These are phyloP conservation scores for Moniliophthora roreri DNA, from an alignment of 1,284 basidiomycete genomes.

Conservation along the genomic window DNA sequence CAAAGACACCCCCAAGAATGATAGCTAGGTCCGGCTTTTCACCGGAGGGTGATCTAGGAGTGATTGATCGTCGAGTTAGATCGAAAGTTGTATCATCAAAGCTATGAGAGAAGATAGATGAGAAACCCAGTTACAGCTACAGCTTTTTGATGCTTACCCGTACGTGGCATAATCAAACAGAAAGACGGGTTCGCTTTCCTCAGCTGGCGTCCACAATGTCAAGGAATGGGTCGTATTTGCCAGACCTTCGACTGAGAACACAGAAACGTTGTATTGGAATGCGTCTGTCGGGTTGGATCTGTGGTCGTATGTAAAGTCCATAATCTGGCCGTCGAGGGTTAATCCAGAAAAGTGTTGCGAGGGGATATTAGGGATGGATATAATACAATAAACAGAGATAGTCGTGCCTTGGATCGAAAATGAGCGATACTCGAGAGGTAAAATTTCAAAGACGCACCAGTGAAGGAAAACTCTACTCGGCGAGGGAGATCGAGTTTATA, in stretches of 20 bases:
- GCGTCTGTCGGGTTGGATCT: not conserved
- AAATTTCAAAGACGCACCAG: not conserved
- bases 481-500: slow-evolving; percentile 2
- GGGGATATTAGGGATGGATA: slow-evolving; percentile 8
- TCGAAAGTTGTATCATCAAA: not conserved
- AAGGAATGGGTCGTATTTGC: slow-evolving; percentile 5
- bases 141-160: not conserved
- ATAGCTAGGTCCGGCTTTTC: not conserved
- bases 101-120: not conserved
- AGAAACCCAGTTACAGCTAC: not conserved
- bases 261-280: slow-evolving; percentile 9
- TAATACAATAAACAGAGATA: slow-evolving; percentile 10
- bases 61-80: not conserved
- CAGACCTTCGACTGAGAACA: slow-evolving; percentile 6
- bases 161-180: slow-evolving; percentile 15
- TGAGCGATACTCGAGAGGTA: not conserved
- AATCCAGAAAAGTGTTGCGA: slow-evolving; percentile 5
- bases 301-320: slow-evolving; percentile 4
- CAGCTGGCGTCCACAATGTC: slow-evolving; percentile 3
- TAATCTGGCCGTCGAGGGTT: slow-evolving; percentile 4
- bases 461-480: slow-evolving; percentile 7
- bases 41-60: not conserved
- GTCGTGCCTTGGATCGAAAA: slow-evolving; percentile 6
- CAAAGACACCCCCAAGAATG: not conserved
- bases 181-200: slow-evolving; percentile 1